Base-by-base conservation (phyloP, 163 green algal genomes). In the Trebouxiophyceae sp. region DNA sequence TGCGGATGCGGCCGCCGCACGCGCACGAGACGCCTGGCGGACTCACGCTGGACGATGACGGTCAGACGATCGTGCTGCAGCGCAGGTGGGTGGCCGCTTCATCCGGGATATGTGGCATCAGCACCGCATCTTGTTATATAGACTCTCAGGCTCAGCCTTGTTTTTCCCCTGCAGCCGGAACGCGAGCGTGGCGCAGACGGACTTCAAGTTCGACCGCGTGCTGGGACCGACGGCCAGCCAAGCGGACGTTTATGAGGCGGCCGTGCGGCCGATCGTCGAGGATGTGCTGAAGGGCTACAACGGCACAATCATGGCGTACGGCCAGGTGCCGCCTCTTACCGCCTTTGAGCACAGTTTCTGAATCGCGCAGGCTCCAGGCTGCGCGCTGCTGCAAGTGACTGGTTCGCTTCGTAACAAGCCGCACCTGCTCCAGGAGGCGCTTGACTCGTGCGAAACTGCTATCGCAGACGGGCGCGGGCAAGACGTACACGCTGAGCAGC, bases 401-500 rank as follows among this genome's bases (percentile, higher is more conserved):
- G n/a, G n/a, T n/a, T n/a, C n/a, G n/a, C n/a, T n/a, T n/a, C n/a
- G n/a, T n/a, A n/a, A n/a, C n/a, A n/a, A n/a, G n/a, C n/a, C n/a
- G n/a, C n/a, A n/a, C n/a, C n/a, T n/a, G n/a, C n/a, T n/a, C n/a
- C n/a, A n/a, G n/a, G n/a, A n/a, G n/a, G n/a, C n/a, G n/a, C n/a
- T n/a, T n/a, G n/a, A n/a, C n/a, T n/a, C n/a, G n/a, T 50, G 12
- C 39, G 39, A 50, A 50, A 50, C 39, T 50, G 39, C 12, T 8
- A 50, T 29, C 24, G 32, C 60, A 83, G 61, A 82, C 78, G 22
- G 80, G 80, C 30, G 84, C 85, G 2, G 88, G 88, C 33, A 95
- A 95, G 74, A 95, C 88, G 0, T 87, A 88, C 80, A 93, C 88
- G 8, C 77, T 95, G 58, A 74, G 63, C 60, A 89, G 82, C 68